Percentiles rank a stretch among this genome's conserved stretches.
These are phyloP conservation scores for Xylaria arbuscula DNA, from an alignment of 2,329 filamentous ascomycete genomes.

Conservation along the genomic window DNA sequence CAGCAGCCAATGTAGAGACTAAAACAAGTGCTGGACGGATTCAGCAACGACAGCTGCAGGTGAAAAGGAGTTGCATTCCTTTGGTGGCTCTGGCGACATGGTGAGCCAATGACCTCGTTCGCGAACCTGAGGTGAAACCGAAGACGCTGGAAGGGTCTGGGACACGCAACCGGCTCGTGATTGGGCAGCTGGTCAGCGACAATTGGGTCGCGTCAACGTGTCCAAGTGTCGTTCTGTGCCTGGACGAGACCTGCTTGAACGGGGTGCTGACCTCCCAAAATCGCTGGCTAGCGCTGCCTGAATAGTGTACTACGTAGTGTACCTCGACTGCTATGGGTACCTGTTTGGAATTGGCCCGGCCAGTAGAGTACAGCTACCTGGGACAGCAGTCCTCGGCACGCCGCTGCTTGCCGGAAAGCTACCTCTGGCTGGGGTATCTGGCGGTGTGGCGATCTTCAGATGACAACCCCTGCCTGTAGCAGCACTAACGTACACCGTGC, in stretches of 20 bases:
- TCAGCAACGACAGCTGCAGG: constrained; percentile 48
- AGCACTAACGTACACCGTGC: constrained; percentile 48
- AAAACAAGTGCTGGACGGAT: constrained; percentile 22
- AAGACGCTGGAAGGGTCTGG: constrained; percentile 53
- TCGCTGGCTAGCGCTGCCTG: constrained; percentile 31
- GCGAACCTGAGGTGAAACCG: constrained; percentile 52
- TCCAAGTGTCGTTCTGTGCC: constrained; percentile 43
- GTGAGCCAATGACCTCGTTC: constrained; percentile 45
- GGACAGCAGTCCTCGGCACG: constrained; percentile 34
- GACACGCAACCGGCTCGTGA: constrained; percentile 42
- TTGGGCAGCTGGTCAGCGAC: constrained; percentile 28
- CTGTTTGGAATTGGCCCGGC: constrained; percentile 7
- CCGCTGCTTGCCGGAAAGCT: constrained; percentile 33
- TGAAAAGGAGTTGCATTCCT: constrained; percentile 54
- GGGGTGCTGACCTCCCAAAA: constrained; percentile 21
- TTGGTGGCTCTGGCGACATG: constrained; percentile 39
- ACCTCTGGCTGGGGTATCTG: constrained; percentile 44
- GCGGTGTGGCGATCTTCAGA: constrained; percentile 46
- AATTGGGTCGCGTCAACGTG: constrained; percentile 46
- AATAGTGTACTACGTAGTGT: constrained; percentile 10
- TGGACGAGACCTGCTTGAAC: constrained; percentile 29
- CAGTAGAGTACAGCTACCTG: constrained; percentile 41
- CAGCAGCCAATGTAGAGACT: constrained; percentile 26
- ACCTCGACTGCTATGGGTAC: not conserved
- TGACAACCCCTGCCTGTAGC: constrained; percentile 38